Base-by-base conservation (phyloP, 2,329 filamentous ascomycete genomes). In the Calonectria montana region DNA sequence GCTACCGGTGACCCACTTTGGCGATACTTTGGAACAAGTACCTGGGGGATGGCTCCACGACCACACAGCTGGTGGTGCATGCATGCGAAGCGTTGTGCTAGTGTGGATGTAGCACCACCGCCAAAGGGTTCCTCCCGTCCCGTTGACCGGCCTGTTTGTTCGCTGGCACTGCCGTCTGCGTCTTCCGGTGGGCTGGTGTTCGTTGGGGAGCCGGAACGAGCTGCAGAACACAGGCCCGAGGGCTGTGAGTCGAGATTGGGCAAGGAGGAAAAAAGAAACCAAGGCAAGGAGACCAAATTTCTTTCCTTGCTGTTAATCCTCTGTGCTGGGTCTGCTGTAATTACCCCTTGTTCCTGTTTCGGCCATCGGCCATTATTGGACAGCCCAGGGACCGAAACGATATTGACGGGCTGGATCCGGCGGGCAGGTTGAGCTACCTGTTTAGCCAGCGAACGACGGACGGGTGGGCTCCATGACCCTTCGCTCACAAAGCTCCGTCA, bases 51-150 rank as follows among this genome's bases (percentile, higher is more conserved):
- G 67, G 70, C 59, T 74, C 76, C 77, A 77, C 76, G 75, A 61
- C 50, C 35, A 73, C 70, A 67, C 61, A 78, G 67, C 43, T 65
- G 73, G 70, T 78, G 77, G 77, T 79, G 77, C 73, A 73, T 76
- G 72, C 70, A 74, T 76, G 74, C 75, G 74, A 77, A 76, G 77
- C 76, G 74, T 78, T 79, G 76, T 76, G 75, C 77, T 78, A 78
- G 74, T 62, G 71, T 65, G 72, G 76, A 59, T 59, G 53, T 59
- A 59, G 74, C 67, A 72, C 72, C 68, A 78, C 76, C 59, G 71
- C 77, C 74, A 77, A 73, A 78, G 74, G 77, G 77, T 72, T 79
- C 75, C 75, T 79, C 77, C 76, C 76, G 77, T 79, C 73, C 75
- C 76, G 75, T 77, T 78, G 69, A 68, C 73, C 71, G 70, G 74